Evolutionary conservation across 2,329 filamentous ascomycete genomes (phyloP), one percentile per base, ranked within the genome.

Genomic region (Trichoderma breve): DNA sequence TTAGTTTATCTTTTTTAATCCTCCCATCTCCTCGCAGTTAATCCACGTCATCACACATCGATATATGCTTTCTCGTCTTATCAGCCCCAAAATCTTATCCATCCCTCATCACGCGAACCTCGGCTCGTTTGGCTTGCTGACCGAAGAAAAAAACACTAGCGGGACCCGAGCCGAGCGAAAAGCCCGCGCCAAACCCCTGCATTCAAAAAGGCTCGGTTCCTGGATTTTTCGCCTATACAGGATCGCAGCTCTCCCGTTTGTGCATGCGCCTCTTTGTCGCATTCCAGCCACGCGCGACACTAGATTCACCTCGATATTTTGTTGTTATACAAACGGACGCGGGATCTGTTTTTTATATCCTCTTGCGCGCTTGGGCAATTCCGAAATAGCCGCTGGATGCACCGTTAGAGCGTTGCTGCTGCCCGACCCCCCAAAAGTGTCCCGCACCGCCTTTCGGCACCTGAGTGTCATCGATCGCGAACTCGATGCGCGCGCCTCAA

Each of bases 371-470:
- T 21, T 43, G 11, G 14, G 3, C 18, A 9, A 34, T 32, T 12
- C 28, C 18, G 15, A 14, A 69, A 6, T 4, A 24, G 28, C 26
- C 7, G 66, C 36, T 51, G 55, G 8, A 77, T 82, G 81, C 47
- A 66, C 66, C 9, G 82, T 76, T 73, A 83, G 82, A 2, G 74
- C 83, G 18, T 3, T 21, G 26, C 57, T 51, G 66, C 57, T 57
- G 58, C 21, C 36, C 36, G 36, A 39, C 15, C 36, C 36, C 36
- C 36, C 15, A 3, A 39, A 18, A 82, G 26, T 81, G 83, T 73
- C 80, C 78, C 51, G 74, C 81, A 26, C 80, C 83, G 47, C 82
- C 55, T 86, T 72, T 86, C 84, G 84, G 74, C 78, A 76, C 84
- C 68, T 30, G 84, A 81, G 9, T 15, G 61, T 86, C 15, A 51